Evolutionary conservation across 2,329 filamentous ascomycete species (phyloP), one percentile per base, ranked within the genome.

Genomic region (Phaeosphaeria sp.): DNA sequence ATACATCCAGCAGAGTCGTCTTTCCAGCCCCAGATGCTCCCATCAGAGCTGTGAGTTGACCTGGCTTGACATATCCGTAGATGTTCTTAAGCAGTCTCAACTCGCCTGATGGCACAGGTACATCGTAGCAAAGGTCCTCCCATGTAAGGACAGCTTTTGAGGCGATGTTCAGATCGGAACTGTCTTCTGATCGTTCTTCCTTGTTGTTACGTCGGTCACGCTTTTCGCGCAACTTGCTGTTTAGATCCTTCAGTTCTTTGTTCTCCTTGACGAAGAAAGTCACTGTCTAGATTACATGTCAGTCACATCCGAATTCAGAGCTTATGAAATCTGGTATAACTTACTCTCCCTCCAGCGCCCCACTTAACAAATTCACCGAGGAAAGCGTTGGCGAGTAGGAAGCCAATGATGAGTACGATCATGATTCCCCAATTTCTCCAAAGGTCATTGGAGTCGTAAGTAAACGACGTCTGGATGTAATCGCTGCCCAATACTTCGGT

Each of bases 1-100:
- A 80, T 0, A 94, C 90, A 68, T 96, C 91, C 2, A 96, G 81
- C 0, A 96, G 80, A 0, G 92, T 96, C 0, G 92, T 95, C 79
- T 96, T 96, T 49, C 92, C 92, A 4, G 92, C 92, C n/a, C 85
- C 85, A 2, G 82, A 85, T 2, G 74, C 75, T 20, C 75, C 74
- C 74, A 77, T 77, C 23, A 78, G 67, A 1, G 80, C 82, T 3
- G 81, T 86, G 15, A 87, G 75, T 7, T 82, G 82, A 0, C 84
- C 85, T 5, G 85, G 85, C 58, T 84, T 85, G 6, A 86, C 84
- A 73, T 80, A 87, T 18, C 79, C 85, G 41, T 77, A 80, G 23
- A 87, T 83, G 58, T 85, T 74, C 52, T 87, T 83, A n/a, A 88
- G 74, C 13, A 88, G 72, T 52, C 83, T 74, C n/a, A 84, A 76